These are phyloP conservation scores for Elsinoe arachidis DNA, from an alignment of 2,329 filamentous ascomycete species.

Conservation along the genomic window DNA sequence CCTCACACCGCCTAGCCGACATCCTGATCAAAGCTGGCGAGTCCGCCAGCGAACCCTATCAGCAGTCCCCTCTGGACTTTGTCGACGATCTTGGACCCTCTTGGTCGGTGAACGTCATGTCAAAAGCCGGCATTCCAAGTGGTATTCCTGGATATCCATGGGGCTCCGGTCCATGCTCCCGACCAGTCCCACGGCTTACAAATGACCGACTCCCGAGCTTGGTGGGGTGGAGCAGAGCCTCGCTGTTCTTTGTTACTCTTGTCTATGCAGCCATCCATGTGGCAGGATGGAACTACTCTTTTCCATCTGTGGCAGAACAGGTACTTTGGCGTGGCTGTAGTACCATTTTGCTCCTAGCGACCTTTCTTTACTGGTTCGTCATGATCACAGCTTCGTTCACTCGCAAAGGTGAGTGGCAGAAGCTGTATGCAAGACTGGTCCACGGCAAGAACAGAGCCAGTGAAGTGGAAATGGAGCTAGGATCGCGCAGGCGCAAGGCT, in stretches of 20 bases:
- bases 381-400: background rate
- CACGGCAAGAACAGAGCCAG: too few species aligned
- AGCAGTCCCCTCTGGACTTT: background rate
- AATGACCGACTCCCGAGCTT: background rate
- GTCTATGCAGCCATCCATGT: background rate
- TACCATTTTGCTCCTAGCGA: too few species aligned
- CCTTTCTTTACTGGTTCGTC: too few species aligned
- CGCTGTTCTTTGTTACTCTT: background rate
- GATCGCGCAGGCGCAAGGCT: too few species aligned
- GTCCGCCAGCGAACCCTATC: background rate
- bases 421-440: too few species aligned
- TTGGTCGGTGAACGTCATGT: background rate
- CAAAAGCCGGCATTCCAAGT: too few species aligned
- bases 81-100: background rate
- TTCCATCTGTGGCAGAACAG: background rate
- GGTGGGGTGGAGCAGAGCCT: background rate
- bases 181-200: background rate
- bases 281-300: constrained; percentile 1
- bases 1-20: background rate
- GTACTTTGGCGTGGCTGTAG: background rate
- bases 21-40: background rate
- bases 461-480: too few species aligned
- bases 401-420: too few species aligned
- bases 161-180: too few species aligned
- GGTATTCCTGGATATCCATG: too few species aligned